These are phyloP conservation scores for Westerdykella aurantiaca DNA, from an alignment of 2,329 filamentous ascomycete species.

Conservation along the genomic window DNA sequence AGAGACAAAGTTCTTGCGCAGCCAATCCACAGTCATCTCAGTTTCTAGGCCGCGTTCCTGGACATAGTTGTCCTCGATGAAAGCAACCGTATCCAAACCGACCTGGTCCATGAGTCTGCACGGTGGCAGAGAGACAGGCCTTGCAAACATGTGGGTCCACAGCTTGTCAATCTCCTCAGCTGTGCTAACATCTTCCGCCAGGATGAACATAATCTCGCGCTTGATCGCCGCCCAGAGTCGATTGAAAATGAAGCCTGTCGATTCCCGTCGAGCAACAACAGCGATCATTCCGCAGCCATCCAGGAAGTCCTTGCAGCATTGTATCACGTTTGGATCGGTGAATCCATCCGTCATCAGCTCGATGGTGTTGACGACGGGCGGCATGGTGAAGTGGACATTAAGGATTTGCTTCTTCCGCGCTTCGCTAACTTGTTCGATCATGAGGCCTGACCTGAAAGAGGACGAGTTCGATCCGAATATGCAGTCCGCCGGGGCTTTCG, in stretches of 20 bases:
- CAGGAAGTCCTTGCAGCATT: conserved; percentile 41
- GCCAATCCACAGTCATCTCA: conserved; percentile 41
- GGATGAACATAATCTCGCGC: conserved; percentile 46
- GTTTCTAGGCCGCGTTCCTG: conserved; percentile 42
- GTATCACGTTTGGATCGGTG: conserved; percentile 42
- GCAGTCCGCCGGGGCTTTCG: conserved; percentile 39
- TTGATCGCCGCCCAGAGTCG: conserved; percentile 55
- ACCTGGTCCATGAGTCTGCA: conserved; percentile 46
- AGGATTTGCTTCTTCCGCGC: conserved; percentile 38
- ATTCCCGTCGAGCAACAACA: conserved; percentile 43
- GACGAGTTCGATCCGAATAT: conserved; percentile 50
- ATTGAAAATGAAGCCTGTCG: conserved; percentile 52
- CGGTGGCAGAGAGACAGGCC: conserved; percentile 20
- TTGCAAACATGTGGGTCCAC: conserved; percentile 40
- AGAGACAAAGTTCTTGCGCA: conserved; percentile 43
- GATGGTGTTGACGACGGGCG: conserved; percentile 39
- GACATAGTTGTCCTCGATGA: conserved; percentile 52
- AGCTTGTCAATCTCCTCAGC: conserved; percentile 48
- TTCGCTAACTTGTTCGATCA: conserved; percentile 42
- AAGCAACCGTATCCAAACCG: conserved; percentile 49
- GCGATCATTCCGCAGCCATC: conserved; percentile 41
- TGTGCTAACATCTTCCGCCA: conserved; percentile 47
- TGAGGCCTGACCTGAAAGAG: conserved; percentile 48
- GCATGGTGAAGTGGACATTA: conserved; percentile 52
- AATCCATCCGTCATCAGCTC: conserved; percentile 51